These are phyloP conservation scores for Kodamaea sp. DNA, from an alignment of 1,139 yeast species.

Conservation along the genomic window DNA sequence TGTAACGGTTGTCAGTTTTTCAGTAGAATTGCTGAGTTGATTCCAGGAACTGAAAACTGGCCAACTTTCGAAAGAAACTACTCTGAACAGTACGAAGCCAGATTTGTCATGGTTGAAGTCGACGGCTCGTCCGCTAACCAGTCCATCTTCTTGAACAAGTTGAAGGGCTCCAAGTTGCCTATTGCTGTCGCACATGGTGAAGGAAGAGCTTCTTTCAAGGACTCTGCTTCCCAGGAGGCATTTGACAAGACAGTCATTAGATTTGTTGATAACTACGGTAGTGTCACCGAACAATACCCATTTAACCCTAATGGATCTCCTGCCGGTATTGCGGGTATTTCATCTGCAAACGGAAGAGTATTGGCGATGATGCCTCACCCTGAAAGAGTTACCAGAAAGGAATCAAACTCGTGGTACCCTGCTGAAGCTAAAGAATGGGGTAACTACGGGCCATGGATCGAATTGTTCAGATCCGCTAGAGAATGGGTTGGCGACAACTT, in stretches of 20 bases:
- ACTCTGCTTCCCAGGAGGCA: conserved; percentile 41
- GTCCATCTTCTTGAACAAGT: conserved; percentile 79
- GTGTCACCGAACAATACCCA: conserved; percentile 80
- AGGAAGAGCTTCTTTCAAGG: conserved; percentile 80
- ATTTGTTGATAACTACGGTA: conserved; percentile 90
- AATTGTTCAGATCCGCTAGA: conserved; percentile 90
- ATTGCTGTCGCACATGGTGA: conserved; percentile 99
- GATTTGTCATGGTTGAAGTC: conserved; percentile 87
- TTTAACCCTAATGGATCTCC: conserved; percentile 97
- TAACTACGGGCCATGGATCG: conserved; percentile 90
- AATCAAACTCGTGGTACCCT: conserved; percentile 92
- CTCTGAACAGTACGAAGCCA: conserved; percentile 96
- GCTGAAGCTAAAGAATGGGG: conserved; percentile 63
- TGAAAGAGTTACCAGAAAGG: conserved; percentile 87
- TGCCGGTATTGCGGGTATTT: conserved; percentile 88
- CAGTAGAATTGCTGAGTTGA: conserved; percentile 80
- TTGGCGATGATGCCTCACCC: conserved; percentile 99
- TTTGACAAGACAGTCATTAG: conserved; percentile 59
- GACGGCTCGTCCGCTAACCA: conserved; percentile 49
- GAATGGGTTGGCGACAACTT: conserved; percentile 73
- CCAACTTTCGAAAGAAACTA: conserved; percentile 91
- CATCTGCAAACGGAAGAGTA: conserved; percentile 90
- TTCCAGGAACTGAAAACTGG: conserved; percentile 97
- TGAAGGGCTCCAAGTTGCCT: conserved; percentile 91
- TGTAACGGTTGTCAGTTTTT: conserved; percentile 99